Base-by-base conservation (phyloP, 257 asterid species). In the Striga asiatica region DNA sequence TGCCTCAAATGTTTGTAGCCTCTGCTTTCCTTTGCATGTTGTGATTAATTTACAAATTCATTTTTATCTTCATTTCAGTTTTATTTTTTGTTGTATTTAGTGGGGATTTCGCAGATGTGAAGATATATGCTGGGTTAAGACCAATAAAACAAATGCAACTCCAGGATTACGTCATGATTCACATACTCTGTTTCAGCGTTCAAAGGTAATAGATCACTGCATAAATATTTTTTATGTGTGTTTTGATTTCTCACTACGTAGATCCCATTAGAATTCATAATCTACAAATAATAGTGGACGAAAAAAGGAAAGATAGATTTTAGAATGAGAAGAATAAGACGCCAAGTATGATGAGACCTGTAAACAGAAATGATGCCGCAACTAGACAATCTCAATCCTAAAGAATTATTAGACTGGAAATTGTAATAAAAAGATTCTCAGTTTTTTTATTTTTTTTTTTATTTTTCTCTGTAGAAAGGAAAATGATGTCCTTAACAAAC, bases 51-150 rank as follows among this genome's bases (percentile, higher is more conserved):
- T 50, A 38, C 37, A 41, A 3, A 17, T 31, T 32, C 17, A 8
- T 37, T 22, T 35, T 35, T 45, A 4, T 11, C 60, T 12, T 54
- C 25, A 43, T 43, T 6, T 48, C 7, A 38, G 25, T 8, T 57
- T 50, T 14, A 60, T 8, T 58, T 63, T 61, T 60, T 62, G 37
- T 56, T 64, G 53, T 52, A 12, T 58, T 62, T 66, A 92, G 99
- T 92, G 99, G 99, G 99, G 99, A 67, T 92, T 92, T 71, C 92
- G 99, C 58, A 82, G 99, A 74, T 92, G 99, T 79, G 99, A 92
- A 78, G 99, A 92, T 71, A 88, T 92, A 75, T 92, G 97, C 75
- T 92, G 99, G 99, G 99, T 92, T 76, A 92, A 92, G 80, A 84
- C 94, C 18, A 92, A 92, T 73, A 92, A 92, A 73, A 74, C 79